A percentile compares a stretch with the other conserved stretches of the same genome.
These are phyloP conservation scores for Phytophthora tentaculata DNA, from an alignment of 352 stramenopile species.

Conservation along the genomic window DNA sequence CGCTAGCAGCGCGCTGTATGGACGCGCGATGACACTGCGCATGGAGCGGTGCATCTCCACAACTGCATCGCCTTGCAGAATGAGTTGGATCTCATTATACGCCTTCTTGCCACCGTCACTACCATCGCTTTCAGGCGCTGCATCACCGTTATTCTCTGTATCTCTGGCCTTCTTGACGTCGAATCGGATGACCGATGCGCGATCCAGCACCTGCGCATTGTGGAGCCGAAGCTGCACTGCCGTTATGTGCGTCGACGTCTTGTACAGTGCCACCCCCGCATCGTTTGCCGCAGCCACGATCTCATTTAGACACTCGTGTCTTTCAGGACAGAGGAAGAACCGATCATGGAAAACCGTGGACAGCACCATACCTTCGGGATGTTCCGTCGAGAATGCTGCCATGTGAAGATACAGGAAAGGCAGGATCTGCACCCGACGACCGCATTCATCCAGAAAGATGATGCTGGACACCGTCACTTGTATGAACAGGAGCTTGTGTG, in stretches of 20 bases:
- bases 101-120: conserved; percentile 42
- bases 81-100: conserved; percentile 67
- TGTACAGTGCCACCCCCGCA: conserved; percentile 48
- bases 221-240: conserved; percentile 62
- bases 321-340: conserved; percentile 67
- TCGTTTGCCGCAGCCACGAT: conserved; percentile 55
- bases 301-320: conserved; percentile 65
- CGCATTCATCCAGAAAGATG: conserved; percentile 61
- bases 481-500: conserved; percentile 56
- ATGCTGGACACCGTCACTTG: conserved; percentile 58
- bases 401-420: conserved; percentile 66
- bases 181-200: conserved; percentile 66
- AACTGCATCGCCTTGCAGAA: conserved; percentile 62
- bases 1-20: conserved; percentile 54
- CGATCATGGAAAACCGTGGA: conserved; percentile 68
- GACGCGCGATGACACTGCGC: conserved; percentile 61
- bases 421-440: conserved; percentile 47
- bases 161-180: conserved; percentile 58
- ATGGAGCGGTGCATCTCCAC: conserved; percentile 73
- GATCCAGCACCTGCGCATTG: conserved; percentile 63
- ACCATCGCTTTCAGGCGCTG: conserved; percentile 16
- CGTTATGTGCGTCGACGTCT: conserved; percentile 49
- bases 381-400: conserved; percentile 45
- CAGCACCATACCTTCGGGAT: conserved; percentile 66
- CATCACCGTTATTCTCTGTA: conserved; percentile 23